Conservation (phyloP, 352 stramenopile species). For the Globisporangium splendens region DNA sequence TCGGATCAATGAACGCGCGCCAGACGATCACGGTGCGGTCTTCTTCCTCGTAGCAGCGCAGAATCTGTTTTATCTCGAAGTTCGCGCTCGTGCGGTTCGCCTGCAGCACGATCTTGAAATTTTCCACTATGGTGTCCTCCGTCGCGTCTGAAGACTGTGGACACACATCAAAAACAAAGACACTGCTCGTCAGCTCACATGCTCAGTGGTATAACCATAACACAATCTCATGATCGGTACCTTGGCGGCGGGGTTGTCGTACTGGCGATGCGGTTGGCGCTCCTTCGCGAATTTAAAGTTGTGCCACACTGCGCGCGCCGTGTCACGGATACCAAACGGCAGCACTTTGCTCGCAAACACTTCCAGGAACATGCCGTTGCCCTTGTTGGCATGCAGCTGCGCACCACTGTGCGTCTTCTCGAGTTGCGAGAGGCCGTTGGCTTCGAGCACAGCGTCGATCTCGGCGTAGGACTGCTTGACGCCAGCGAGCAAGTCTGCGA, state of each 20-base stretch:
- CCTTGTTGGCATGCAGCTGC: not conserved
- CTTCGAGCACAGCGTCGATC: constrained; percentile 8
- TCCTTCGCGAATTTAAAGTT: constrained; percentile 9
- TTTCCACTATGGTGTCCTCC: constrained; percentile 56
- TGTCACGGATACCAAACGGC: constrained; percentile 8
- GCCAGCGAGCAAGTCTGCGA: not conserved
- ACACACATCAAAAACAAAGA: not conserved
- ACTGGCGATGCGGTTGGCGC: constrained; percentile 1
- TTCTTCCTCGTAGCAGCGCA: constrained; percentile 44
- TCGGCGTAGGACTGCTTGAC: constrained; percentile 8
- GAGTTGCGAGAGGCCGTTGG: constrained; percentile 3
- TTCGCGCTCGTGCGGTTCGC: constrained; percentile 39
- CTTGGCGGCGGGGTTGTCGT: not conserved
- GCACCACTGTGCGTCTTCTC: constrained; percentile 1
- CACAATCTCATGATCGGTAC: not conserved
- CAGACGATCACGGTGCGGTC: constrained; percentile 53
- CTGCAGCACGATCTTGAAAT: constrained; percentile 54
- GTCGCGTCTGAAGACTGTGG: constrained; percentile 7
- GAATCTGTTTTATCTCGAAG: constrained; percentile 48
- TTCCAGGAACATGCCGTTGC: constrained; percentile 12
- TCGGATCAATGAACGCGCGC: constrained; percentile 27
- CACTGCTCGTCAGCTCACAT: not conserved
- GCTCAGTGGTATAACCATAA: not conserved
- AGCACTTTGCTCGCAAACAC: constrained; percentile 13
- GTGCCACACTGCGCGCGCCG: constrained; percentile 9